Base-by-base conservation (phyloP, 148 eudicot species). In the Rhododendron henanense region DNA sequence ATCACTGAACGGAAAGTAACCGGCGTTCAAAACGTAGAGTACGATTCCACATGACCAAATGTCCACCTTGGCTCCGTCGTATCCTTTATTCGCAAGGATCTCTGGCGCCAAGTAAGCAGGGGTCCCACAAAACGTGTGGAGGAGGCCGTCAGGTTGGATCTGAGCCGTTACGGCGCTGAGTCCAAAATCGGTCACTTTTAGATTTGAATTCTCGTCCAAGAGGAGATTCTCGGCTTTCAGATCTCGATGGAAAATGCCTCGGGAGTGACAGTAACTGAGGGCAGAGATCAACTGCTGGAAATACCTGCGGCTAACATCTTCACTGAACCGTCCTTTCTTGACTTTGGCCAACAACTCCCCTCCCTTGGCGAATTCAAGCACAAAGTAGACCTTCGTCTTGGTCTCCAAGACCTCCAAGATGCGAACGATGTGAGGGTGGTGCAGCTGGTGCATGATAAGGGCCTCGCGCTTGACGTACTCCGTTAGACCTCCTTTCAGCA, bases 21-120 rank as follows among this genome's bases (percentile, higher is more conserved):
- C 98, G 3, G 97, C 93, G 9, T 88, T 89, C 0, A 95, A 80
- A 2, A 92, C 96, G 74, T 73, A 95, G 3, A 95, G 84, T 1
- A 95, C 88, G 11, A 95, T 78, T 14, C 98, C 98, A 63, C 97
- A 94, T 0, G 97, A 93, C 98, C 98, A 95, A 0, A 94, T 48
- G 53, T 95, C 98, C 2, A 50, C 31, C 28, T 28, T 28, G 28
- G 28, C 28, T 0, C 28, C 28, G 28, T 28, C 28, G 28, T 28
- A 28, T 28, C 28, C 28, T 28, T 28, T 28, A 28, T 28, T 28
- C 28, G 28, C 28, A 28, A 28, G 28, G 28, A 28, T 28, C 28
- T 28, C 28, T 28, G 28, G 28, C 28, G 28, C 28, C 28, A 28
- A 28, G 28, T 28, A 28, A 28, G 28, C 28, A 28, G 28, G 28